A percentile compares a stretch with the other conserved stretches of the same genome.
These are phyloP conservation scores for Isatis tinctoria DNA, from an alignment of 345 rosid species.

Conservation along the genomic window DNA sequence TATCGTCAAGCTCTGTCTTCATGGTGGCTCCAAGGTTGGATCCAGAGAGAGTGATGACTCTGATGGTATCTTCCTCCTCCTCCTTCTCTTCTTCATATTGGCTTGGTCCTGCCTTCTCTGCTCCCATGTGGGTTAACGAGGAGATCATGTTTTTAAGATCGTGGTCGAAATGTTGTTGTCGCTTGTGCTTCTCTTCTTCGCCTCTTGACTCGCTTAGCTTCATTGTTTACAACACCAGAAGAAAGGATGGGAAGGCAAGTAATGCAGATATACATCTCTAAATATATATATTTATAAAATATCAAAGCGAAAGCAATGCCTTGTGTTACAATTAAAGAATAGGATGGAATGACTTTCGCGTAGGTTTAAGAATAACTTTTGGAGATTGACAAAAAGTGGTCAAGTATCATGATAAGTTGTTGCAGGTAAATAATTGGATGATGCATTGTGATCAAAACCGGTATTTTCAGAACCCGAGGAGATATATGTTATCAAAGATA, in stretches of 20 bases:
- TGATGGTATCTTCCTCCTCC: slow-evolving; percentile 37
- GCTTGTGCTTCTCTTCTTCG: slow-evolving; percentile 26
- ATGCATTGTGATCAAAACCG: no score
- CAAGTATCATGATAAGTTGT: neutral
- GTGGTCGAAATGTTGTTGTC: slow-evolving; percentile 18
- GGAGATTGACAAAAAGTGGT: neutral
- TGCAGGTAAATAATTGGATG: no score
- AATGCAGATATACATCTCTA: neutral
- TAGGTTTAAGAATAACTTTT: slow-evolving; percentile 8
- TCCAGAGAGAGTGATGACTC: slow-evolving; percentile 76
- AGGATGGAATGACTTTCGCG: slow-evolving; percentile 1
- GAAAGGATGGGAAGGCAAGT: neutral
- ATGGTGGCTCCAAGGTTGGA: slow-evolving; percentile 73
- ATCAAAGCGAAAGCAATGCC: neutral
- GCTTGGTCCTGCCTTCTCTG: slow-evolving; percentile 44
- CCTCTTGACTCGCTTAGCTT: slow-evolving; percentile 26
- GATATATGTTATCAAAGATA: no score
- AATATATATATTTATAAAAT: neutral
- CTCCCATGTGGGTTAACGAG: slow-evolving; percentile 21
- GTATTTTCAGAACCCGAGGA: no score
- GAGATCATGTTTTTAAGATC: slow-evolving; percentile 30
- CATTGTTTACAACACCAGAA: slow-evolving; percentile 15
- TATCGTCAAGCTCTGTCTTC: slow-evolving; percentile 57
- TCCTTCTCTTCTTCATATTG: slow-evolving; percentile 32
- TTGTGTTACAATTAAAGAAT: slow-evolving; percentile 29